Base-by-base conservation (phyloP, 805 yeast genomes). In the Ogataea paradorogensis region DNA sequence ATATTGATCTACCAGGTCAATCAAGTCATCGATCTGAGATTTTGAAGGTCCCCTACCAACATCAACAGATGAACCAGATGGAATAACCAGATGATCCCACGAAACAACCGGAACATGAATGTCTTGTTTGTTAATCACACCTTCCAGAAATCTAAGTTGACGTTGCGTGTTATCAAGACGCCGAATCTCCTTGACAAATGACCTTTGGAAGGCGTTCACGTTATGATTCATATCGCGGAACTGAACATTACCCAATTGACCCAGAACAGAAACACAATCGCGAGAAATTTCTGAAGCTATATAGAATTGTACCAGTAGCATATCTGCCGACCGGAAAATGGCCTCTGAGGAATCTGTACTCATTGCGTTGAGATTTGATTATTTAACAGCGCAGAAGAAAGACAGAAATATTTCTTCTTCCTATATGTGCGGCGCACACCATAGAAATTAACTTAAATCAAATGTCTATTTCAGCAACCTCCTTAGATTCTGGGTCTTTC, bases 261-360 rank as follows among this genome's bases (percentile, higher is more conserved):
- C 99, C 26, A 93, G 69, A 20, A 86, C 78, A 42, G 87, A 77
- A n/a, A 89, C 82, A 27, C 88, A 78, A 44, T 89, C 95, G 47
- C 97, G 72, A 7, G 95, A 78, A 30, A 85, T 82, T 65, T 93
- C 99, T 20, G 86, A 80, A 7, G 98, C 91, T 44, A 93, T 79
- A 62, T 87, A 91, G 52, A 93, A 71, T 69, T 93, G 96, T 38
- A 91, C 84, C 53, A 90, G 76, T 34, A 95, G 79, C 98, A 93
- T 95, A 57, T 86, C 95, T 82, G 98, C 98, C 42, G 98, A 90
- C 73, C 55, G 50, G 46, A 50, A 50, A 30, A 50, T 50, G 15
- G 52, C 55, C 40, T 50, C 55, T 27, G 30, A 9, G 15, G 42
- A 38, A 18, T 50, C 55, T 8, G 45, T 33, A 24, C 50, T 50